These are phyloP conservation scores for Ploettnerulaceae sp. DNA, from an alignment of 2,329 filamentous ascomycete genomes.

Conservation along the genomic window DNA sequence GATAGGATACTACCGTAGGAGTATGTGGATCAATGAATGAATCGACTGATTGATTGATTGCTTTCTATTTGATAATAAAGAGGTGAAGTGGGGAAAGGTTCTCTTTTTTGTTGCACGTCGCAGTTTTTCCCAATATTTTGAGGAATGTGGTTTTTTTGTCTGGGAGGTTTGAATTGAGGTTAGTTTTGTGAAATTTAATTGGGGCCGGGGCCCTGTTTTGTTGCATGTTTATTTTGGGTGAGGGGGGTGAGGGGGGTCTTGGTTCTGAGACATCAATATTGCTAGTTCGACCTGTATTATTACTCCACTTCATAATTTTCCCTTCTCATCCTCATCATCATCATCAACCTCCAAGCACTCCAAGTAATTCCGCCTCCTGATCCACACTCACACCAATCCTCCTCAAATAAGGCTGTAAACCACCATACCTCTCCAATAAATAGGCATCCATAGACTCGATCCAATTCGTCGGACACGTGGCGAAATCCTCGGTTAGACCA, in stretches of 20 bases:
- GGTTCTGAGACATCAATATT: no score
- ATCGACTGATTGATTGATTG: no score
- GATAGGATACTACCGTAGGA: no score
- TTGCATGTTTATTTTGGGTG: no score
- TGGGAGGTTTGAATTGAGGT: no score
- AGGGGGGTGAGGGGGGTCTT: no score
- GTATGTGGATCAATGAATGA: no score
- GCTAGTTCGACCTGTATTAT: background rate
- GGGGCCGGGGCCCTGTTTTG: no score
- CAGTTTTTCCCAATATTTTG: background rate
- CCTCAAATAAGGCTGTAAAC: slow-evolving; percentile 54
- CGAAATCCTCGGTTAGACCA: slow-evolving; percentile 71
- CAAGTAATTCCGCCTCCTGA: slow-evolving; percentile 18
- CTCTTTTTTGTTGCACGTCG: background rate
- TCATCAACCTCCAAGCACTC: background rate
- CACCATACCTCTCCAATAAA: slow-evolving; percentile 58
- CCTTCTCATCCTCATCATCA: background rate
- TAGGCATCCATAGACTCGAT: slow-evolving; percentile 54
- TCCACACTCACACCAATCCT: slow-evolving; percentile 41
- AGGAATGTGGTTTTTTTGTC: no score
- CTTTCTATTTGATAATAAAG: no score
- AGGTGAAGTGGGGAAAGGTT: no score
- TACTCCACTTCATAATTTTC: background rate
- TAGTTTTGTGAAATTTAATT: no score
- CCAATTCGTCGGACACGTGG: slow-evolving; percentile 58